phyloP scores from a whole-genome alignment of 2,329 filamentous ascomycete genomes.

The Neoscytalidium dimidiatum region DNA sequence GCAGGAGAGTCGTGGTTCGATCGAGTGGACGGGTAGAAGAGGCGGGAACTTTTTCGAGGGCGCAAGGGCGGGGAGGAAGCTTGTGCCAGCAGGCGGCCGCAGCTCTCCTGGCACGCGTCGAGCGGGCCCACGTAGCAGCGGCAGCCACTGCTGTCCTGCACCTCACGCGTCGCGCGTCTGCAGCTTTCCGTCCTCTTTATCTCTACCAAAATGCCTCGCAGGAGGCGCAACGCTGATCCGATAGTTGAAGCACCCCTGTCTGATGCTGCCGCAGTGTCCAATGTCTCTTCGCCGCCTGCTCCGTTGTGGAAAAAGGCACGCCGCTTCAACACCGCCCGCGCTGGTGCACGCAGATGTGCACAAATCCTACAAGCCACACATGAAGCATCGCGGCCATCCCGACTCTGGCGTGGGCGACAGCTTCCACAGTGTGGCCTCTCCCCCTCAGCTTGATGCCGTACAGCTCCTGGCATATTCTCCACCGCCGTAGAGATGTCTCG shows the following conservation, averaged over 20 bases:
- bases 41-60: slow-evolving; percentile 16
- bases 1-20: slow-evolving; percentile 6
- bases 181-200: not conserved
- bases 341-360: slow-evolving; percentile 2
- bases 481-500: slow-evolving; percentile 19
- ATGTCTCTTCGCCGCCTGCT: not conserved
- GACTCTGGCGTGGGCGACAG: slow-evolving; percentile 26
- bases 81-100: slow-evolving; percentile 16
- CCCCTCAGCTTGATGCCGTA: slow-evolving; percentile 29
- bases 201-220: not conserved
- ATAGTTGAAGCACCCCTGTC: not conserved
- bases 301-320: not conserved
- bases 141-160: not conserved
- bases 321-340: not conserved
- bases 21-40: slow-evolving; percentile 3
- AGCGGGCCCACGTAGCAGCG: slow-evolving; percentile 8
- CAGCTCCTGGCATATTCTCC: slow-evolving; percentile 29
- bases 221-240: not conserved
- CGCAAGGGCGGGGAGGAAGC: slow-evolving; percentile 1
- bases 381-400: slow-evolving; percentile 26
- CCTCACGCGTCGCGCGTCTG: not conserved
- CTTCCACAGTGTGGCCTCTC: slow-evolving; percentile 30
- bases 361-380: slow-evolving; percentile 7
- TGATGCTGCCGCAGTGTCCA: not conserved
- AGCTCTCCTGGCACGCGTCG: slow-evolving; percentile 6